Evolutionary conservation across 2,329 filamentous ascomycete genomes (phyloP), one percentile per base, ranked within the genome.

Genomic region (Mollisia scopiformis): DNA sequence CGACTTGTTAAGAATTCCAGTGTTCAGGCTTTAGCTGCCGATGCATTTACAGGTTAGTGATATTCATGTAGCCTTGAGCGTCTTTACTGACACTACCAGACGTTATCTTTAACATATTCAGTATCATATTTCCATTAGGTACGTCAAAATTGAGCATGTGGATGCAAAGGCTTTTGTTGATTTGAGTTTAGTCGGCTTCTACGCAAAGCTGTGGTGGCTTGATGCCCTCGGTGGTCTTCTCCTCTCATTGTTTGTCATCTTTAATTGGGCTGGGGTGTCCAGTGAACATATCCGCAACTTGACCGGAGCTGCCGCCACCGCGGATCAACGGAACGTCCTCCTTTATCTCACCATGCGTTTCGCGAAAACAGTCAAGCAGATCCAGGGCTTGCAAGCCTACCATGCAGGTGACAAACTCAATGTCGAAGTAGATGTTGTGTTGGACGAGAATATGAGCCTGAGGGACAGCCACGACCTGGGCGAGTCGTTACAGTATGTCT

Each of bases 221-320:
- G 88, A 90, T 70, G 77, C 79, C 6, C 77, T 83, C 0, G 88
- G 87, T 57, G 88, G 87, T 3, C 81, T 83, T 0, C 68, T 89
- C 0, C 77, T 90, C 0, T 88, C 87, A 0, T 73, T 89, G 4
- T 89, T 83, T 75, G 88, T 90, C 72, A 89, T 90, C 66, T 86
- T 84, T 73, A 88, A 90, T 74, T 90, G 87, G 88, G 82, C 82
- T 1, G 79, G 80, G 49, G 89, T 87, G 0, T 85, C 81, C 62
- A 78, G 86, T 51, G 79, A 84, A 57, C 87, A 88, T 65, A 80
- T 88, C 50, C 81, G 80, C 1, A 79, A 85, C 2, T 75, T 88
- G 5, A 84, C 83, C 0, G 85, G 85, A n/a, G 78, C 83, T 55
- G 82, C 83, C 0, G 84, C 84, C 0, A 77, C 80, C 2, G 76